Evolutionary conservation across 108 stramenopile species (phyloP).

Genomic region (Nitzschia sp.): DNA sequence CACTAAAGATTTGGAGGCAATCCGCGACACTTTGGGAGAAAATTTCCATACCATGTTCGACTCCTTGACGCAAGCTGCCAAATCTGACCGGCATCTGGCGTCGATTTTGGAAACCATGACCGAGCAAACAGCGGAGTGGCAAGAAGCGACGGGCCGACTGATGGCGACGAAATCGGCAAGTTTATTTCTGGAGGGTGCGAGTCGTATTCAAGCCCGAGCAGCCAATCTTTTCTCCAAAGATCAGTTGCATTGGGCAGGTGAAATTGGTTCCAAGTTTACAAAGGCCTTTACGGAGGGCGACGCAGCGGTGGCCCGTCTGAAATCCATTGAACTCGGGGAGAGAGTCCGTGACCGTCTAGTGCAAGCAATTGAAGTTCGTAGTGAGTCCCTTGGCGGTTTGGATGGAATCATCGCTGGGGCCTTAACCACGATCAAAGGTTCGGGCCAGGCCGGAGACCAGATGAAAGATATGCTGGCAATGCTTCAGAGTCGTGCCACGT

Average conservation of each 20-base stretch:
- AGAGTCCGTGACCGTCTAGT: slow-evolving; percentile 74
- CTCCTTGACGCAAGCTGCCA: slow-evolving; percentile 60
- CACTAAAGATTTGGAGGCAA: slow-evolving; percentile 26
- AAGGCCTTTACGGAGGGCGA: slow-evolving; percentile 89
- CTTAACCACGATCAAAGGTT: slow-evolving; percentile 45
- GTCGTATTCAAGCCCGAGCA: slow-evolving; percentile 72
- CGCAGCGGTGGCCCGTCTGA: slow-evolving; percentile 83
- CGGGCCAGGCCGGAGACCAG: slow-evolving; percentile 42
- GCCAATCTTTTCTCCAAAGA: slow-evolving; percentile 59
- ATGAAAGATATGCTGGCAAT: slow-evolving; percentile 57
- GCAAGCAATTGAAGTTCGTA: slow-evolving; percentile 80
- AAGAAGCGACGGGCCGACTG: slow-evolving; percentile 78
- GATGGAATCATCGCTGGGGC: slow-evolving; percentile 92
- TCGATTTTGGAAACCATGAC: slow-evolving; percentile 65
- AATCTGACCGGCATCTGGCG: slow-evolving; percentile 69
- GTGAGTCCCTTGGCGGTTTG: slow-evolving; percentile 82
- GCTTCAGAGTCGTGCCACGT: slow-evolving; percentile 60
- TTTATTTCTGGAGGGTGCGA: slow-evolving; percentile 82
- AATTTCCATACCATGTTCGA: slow-evolving; percentile 79
- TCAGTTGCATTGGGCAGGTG: slow-evolving; percentile 61
- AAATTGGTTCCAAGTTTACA: slow-evolving; percentile 66
- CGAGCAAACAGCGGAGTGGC: slow-evolving; percentile 81
- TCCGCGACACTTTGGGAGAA: slow-evolving; percentile 37
- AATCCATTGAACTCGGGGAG: slow-evolving; percentile 87
- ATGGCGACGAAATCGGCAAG: slow-evolving; percentile 74